A percentile compares a stretch with the other conserved stretches of the same genome.
phyloP scores from a whole-genome alignment of 2,329 filamentous ascomycete genomes.

The Cladosporium oxysporum region DNA sequence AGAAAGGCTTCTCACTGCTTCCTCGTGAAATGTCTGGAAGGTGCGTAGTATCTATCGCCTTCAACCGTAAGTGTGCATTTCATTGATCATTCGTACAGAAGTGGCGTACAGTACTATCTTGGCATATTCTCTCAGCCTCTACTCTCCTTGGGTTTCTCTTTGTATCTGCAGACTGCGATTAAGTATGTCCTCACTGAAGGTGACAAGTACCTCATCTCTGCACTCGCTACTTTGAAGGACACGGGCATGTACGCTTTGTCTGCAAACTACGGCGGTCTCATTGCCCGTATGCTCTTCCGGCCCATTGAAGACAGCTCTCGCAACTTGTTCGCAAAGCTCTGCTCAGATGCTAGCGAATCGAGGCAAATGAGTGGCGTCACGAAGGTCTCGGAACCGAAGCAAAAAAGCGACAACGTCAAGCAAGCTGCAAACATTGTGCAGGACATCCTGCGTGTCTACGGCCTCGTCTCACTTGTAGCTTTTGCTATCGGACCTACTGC shows the following conservation, averaged over 20 bases:
- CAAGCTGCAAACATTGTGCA: slow-evolving; percentile 57
- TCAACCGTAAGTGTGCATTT: slow-evolving; percentile 22
- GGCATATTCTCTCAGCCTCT: slow-evolving; percentile 70
- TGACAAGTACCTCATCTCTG: slow-evolving; percentile 82
- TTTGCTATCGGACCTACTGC: slow-evolving; percentile 72
- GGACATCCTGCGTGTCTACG: slow-evolving; percentile 70
- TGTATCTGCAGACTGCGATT: slow-evolving; percentile 83
- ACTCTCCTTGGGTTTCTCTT: slow-evolving; percentile 71
- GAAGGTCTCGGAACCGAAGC: slow-evolving; percentile 13
- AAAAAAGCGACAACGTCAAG: slow-evolving; percentile 26
- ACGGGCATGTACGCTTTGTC: slow-evolving; percentile 93
- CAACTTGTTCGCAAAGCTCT: slow-evolving; percentile 81
- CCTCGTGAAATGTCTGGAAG: slow-evolving; percentile 46
- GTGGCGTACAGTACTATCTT: slow-evolving; percentile 50
- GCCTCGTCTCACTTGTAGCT: slow-evolving; percentile 69
- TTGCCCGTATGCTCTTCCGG: slow-evolving; percentile 88
- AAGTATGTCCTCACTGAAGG: slow-evolving; percentile 95
- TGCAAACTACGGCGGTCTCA: slow-evolving; percentile 85
- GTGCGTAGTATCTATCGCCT: slow-evolving; percentile 38
- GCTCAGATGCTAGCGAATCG: slow-evolving; percentile 44
- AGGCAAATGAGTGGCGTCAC: slow-evolving; percentile 13
- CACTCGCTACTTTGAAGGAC: slow-evolving; percentile 72
- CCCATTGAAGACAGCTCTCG: slow-evolving; percentile 93
- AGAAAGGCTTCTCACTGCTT: slow-evolving; percentile 69
- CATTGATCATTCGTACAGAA: slow-evolving; percentile 32